Percentiles rank a stretch among this genome's conserved stretches.
phyloP scores from a whole-genome alignment of 768 basidiomycete species.

The Lactarius hatsudake region DNA sequence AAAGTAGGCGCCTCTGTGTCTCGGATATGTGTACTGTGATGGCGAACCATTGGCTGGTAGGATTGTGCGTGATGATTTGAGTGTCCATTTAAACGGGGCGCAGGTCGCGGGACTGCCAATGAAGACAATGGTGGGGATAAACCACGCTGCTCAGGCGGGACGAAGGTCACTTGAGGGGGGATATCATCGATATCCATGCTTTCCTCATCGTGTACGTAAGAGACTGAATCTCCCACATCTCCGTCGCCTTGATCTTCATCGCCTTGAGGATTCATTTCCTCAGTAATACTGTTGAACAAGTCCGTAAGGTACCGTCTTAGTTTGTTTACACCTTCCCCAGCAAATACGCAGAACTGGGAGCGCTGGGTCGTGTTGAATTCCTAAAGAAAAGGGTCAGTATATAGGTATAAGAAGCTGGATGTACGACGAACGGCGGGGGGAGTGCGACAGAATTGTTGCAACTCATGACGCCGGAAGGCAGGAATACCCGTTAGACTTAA shows the following conservation, averaged over 20 bases:
- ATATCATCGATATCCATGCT: slow-evolving; percentile 33
- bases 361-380: slow-evolving; percentile 91
- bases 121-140: slow-evolving; percentile 5
- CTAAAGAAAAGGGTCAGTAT: slow-evolving; percentile 39
- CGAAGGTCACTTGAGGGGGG: slow-evolving; percentile 33
- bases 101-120: slow-evolving; percentile 2
- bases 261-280: slow-evolving; percentile 46
- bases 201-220: slow-evolving; percentile 36
- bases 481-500: slow-evolving; percentile 96
- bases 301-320: slow-evolving; percentile 78
- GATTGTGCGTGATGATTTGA: slow-evolving; percentile 6
- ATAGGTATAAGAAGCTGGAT: slow-evolving; percentile 3
- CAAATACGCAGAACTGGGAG: slow-evolving; percentile 93
- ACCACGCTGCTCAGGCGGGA: slow-evolving; percentile 10
- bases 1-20: slow-evolving; percentile 38
- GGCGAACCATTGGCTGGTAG: slow-evolving; percentile 4
- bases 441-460: slow-evolving; percentile 87
- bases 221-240: slow-evolving; percentile 64
- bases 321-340: slow-evolving; percentile 83
- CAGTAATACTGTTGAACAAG: slow-evolving; percentile 71
- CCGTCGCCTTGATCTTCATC: slow-evolving; percentile 42
- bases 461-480: slow-evolving; percentile 78
- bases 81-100: slow-evolving; percentile 20
- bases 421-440: slow-evolving; percentile 69
- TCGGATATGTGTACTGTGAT: slow-evolving; percentile 35